Evolutionary conservation across 2,329 filamentous ascomycete genomes (phyloP).

Genomic region (Stromatinia cepivora): DNA sequence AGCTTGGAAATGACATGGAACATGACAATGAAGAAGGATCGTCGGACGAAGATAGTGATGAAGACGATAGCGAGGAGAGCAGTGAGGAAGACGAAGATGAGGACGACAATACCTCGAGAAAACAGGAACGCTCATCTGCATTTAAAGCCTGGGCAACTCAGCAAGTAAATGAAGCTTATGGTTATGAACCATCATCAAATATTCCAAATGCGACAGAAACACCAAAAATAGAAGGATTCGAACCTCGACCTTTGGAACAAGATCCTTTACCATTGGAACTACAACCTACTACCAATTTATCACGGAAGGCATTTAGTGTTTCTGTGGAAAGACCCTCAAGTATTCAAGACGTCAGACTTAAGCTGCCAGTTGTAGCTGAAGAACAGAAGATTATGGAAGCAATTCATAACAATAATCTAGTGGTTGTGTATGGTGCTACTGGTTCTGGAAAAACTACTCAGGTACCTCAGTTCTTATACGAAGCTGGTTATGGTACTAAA

Average conservation of each 20-base stretch:
- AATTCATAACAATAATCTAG: conserved; percentile 84
- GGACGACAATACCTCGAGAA: conserved; percentile 40
- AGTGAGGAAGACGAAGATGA: conserved; percentile 38
- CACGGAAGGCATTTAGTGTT: conserved; percentile 75
- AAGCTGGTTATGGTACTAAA: conserved; percentile 83
- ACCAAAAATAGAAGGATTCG: conserved; percentile 61
- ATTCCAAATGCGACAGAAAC: conserved; percentile 42
- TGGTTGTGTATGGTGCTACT: conserved; percentile 91
- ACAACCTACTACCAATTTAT: conserved; percentile 56
- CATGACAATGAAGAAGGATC: conserved; percentile 35
- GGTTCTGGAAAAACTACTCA: conserved; percentile 98
- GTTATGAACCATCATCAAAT: conserved; percentile 54
- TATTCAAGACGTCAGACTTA: conserved; percentile 75
- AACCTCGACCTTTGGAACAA: conserved; percentile 65
- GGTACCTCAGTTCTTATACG: conserved; percentile 92
- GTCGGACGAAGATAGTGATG: conserved; percentile 14
- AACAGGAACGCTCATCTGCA: conserved; percentile 55
- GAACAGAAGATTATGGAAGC: conserved; percentile 99
- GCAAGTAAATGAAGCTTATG: conserved; percentile 80
- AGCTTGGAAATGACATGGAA: conserved; percentile 18
- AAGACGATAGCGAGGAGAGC: conserved; percentile 32
- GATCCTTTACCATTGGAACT: conserved; percentile 71
- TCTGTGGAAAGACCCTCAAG: conserved; percentile 66
- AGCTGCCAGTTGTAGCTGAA: conserved; percentile 87
- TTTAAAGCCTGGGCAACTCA: conserved; percentile 94